A percentile compares a stretch with the other conserved stretches of the same genome.
phyloP scores from a whole-genome alignment of 331 rosid species.

The Quercus tomentella region DNA sequence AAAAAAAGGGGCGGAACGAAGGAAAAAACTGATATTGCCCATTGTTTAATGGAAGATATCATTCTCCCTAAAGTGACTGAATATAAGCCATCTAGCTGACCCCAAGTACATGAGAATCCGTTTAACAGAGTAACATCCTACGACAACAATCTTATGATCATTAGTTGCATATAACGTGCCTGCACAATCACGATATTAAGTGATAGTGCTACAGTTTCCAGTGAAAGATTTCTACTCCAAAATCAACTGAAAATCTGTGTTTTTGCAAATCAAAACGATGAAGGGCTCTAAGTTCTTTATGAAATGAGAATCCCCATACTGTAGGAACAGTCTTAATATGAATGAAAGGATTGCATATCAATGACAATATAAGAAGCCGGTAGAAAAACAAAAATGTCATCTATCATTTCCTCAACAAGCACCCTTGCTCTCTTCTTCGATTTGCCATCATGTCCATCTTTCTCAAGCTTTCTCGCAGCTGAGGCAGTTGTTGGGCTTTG shows the following conservation, averaged over 20 bases:
- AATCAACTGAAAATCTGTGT: neutral
- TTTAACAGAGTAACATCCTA: neutral
- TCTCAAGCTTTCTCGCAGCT: constrained; percentile 31
- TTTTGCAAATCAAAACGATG: neutral
- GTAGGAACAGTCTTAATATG: neutral
- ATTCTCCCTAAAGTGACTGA: too few relatives aligned
- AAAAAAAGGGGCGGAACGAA: neutral
- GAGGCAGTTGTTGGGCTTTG: neutral
- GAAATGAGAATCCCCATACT: neutral
- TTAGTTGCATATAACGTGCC: neutral
- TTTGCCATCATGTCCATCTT: constrained; percentile 48
- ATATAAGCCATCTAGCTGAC: too few relatives aligned
- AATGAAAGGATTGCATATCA: neutral
- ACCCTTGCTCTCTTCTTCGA: constrained; percentile 64
- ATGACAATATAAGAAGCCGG: neutral
- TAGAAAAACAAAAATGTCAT: constrained; percentile 5
- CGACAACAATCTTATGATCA: neutral
- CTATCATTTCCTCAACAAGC: constrained; percentile 71
- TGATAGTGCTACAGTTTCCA: neutral
- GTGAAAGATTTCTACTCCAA: neutral
- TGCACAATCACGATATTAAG: neutral
- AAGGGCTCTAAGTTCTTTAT: neutral
- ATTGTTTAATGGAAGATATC: too few relatives aligned
- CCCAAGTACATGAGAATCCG: too few relatives aligned
- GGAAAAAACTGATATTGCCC: too few relatives aligned